These are phyloP conservation scores for Metschnikowia colocasiae DNA, from an alignment of 805 yeast genomes.

Conservation along the genomic window DNA sequence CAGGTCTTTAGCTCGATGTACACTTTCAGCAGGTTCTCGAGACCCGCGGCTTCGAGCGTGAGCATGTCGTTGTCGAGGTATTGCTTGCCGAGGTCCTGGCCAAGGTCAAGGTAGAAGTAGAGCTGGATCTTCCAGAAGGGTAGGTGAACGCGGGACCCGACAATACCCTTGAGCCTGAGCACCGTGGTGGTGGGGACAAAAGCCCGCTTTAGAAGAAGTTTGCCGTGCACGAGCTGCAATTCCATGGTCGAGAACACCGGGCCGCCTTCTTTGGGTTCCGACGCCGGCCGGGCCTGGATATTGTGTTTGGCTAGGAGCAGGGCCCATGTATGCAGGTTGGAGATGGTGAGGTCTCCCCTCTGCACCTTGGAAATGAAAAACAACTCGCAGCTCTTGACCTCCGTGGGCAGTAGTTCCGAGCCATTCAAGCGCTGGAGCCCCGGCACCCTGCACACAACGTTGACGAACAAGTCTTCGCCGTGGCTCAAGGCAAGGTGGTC, in stretches of 20 bases:
- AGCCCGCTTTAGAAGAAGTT: slow-evolving; percentile 11
- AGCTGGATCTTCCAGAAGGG: slow-evolving; percentile 26
- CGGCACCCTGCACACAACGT: slow-evolving; percentile 45
- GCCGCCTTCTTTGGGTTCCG: too few relatives aligned
- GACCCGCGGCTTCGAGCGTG: slow-evolving; percentile 23
- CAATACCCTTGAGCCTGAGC: slow-evolving; percentile 33
- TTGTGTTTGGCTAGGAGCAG: slow-evolving; percentile 37
- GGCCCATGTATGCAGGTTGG: slow-evolving; percentile 38
- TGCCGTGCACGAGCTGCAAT: background rate
- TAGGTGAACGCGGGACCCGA: slow-evolving; percentile 17
- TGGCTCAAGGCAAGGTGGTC: slow-evolving; percentile 20
- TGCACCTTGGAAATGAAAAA: slow-evolving; percentile 55
- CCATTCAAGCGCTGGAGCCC: slow-evolving; percentile 50
- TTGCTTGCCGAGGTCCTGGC: slow-evolving; percentile 14
- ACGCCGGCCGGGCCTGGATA: slow-evolving; percentile 7
- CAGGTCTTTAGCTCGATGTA: background rate
- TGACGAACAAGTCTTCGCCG: slow-evolving; percentile 30
- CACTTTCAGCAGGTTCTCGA: slow-evolving; percentile 19
- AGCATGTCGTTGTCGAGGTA: slow-evolving; percentile 29
- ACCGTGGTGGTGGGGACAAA: slow-evolving; percentile 27
- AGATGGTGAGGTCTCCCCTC: slow-evolving; percentile 20
- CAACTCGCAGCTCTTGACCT: slow-evolving; percentile 62
- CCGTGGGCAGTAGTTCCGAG: slow-evolving; percentile 40
- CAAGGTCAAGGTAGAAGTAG: slow-evolving; percentile 25
- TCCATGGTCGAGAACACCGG: background rate